Percentiles rank a stretch among this genome's conserved stretches.
Conservation (phyloP, 306 rosid species). For the Medicago ruthenica region DNA sequence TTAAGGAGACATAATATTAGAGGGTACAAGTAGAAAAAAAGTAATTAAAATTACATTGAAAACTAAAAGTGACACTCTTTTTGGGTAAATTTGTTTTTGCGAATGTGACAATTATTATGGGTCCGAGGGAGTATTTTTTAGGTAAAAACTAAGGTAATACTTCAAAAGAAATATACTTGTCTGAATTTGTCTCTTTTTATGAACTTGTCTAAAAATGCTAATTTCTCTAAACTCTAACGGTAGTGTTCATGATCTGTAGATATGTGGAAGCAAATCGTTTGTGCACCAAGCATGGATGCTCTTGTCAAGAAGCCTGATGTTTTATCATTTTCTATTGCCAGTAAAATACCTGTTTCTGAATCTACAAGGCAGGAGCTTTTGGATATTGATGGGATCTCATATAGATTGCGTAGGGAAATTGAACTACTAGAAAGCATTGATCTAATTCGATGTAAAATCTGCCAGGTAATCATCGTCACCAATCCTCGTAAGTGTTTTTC, state of each 20-base stretch:
- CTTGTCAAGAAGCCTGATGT: constrained; percentile 79
- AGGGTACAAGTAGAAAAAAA: constrained; percentile 1
- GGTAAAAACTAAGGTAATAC: background rate
- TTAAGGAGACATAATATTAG: background rate
- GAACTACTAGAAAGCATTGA: constrained; percentile 85
- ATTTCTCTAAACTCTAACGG: constrained; percentile 30
- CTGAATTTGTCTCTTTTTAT: constrained; percentile 18
- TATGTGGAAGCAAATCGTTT: constrained; percentile 90
- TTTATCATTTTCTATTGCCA: constrained; percentile 85
- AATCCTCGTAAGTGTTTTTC: constrained; percentile 23
- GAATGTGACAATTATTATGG: background rate
- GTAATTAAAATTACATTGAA: background rate
- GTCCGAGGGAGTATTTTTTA: background rate
- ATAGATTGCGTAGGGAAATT: constrained; percentile 90
- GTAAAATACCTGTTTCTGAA: constrained; percentile 95
- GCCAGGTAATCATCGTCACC: constrained; percentile 60
- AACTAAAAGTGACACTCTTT: background rate
- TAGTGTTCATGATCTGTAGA: constrained; percentile 57
- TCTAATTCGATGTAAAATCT: constrained; percentile 78
- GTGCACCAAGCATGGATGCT: constrained; percentile 79
- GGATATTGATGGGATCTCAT: constrained; percentile 86
- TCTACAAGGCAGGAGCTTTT: constrained; percentile 95
- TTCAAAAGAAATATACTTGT: constrained; percentile 23
- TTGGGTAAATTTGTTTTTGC: background rate
- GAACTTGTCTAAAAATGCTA: constrained; percentile 25